phyloP scores from a whole-genome alignment of 306 rosid species.

The Mimosa bimucronata region DNA sequence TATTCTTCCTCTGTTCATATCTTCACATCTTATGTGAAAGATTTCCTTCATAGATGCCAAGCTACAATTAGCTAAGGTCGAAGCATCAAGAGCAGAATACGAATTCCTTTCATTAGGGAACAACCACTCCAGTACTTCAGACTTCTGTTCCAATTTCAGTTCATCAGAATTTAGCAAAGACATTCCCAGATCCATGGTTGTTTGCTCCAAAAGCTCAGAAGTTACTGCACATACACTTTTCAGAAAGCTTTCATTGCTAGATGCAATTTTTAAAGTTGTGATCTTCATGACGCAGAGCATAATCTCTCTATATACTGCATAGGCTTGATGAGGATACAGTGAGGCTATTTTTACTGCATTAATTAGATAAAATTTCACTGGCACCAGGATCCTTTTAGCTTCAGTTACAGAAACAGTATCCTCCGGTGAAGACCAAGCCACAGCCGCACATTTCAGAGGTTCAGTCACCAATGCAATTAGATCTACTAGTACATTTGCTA shows the following conservation, averaged over 20 bases:
- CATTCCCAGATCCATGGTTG: slow-evolving; percentile 63
- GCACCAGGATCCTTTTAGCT: slow-evolving; percentile 83
- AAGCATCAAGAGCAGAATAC: slow-evolving; percentile 41
- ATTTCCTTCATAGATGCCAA: slow-evolving; percentile 42
- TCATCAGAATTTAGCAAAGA: slow-evolving; percentile 66
- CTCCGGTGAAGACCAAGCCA: slow-evolving; percentile 59
- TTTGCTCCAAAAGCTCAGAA: slow-evolving; percentile 75
- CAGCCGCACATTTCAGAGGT: slow-evolving; percentile 71
- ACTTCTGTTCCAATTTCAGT: slow-evolving; percentile 59
- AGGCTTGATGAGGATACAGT: slow-evolving; percentile 75
- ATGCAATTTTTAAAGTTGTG: slow-evolving; percentile 61
- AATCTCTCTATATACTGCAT: slow-evolving; percentile 62
- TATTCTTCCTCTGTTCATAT: slow-evolving; percentile 47
- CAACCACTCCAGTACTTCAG: slow-evolving; percentile 65
- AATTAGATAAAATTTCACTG: slow-evolving; percentile 82
- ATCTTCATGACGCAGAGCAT: slow-evolving; percentile 62
- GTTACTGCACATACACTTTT: slow-evolving; percentile 60
- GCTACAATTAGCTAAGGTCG: slow-evolving; percentile 38
- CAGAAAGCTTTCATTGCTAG: slow-evolving; percentile 56
- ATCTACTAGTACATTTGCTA: slow-evolving; percentile 55
- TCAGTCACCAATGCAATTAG: slow-evolving; percentile 67
- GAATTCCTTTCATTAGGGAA: slow-evolving; percentile 50
- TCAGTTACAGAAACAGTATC: slow-evolving; percentile 68
- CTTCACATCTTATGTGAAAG: slow-evolving; percentile 55
- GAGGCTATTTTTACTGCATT: slow-evolving; percentile 78